Conservation (phyloP, 768 basidiomycete genomes). For the Dacryopinax primogenitus region DNA sequence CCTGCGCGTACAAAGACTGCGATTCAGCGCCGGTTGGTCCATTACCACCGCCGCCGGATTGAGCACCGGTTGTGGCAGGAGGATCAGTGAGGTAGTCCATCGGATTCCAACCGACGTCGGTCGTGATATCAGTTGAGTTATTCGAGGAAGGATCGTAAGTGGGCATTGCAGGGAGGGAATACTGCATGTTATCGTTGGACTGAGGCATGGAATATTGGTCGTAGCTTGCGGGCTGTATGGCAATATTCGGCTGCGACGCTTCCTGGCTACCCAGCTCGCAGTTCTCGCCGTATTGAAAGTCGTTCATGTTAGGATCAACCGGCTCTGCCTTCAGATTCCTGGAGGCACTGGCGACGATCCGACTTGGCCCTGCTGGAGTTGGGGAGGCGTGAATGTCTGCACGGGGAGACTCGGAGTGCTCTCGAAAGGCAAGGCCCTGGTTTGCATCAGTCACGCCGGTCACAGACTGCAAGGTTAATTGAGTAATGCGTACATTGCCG, state of each 20-base stretch:
- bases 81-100: slow-evolving; percentile 6
- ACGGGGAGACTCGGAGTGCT: not conserved
- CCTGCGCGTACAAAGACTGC: not conserved
- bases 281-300: not conserved
- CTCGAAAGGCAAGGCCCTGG: slow-evolving; percentile 4
- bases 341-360: not conserved
- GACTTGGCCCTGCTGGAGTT: not conserved
- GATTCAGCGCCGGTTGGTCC: not conserved
- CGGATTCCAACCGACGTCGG: slow-evolving; percentile 1
- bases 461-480: slow-evolving; percentile 2
- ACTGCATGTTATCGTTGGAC: slow-evolving; percentile 2
- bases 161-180: not conserved
- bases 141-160: not conserved
- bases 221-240: not conserved
- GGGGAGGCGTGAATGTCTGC: not conserved
- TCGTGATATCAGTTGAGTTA: not conserved
- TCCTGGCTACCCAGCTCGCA: not conserved
- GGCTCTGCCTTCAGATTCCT: slow-evolving; percentile 1
- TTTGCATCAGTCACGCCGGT: not conserved
- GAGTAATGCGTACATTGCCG: slow-evolving; percentile 7
- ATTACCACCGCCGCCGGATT: not conserved
- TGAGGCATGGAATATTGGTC: slow-evolving; percentile 2
- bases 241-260: not conserved
- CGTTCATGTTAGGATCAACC: not conserved
- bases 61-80: not conserved